phyloP scores from a whole-genome alignment of 2,329 filamentous ascomycete genomes.

The Leptosphaerulina australis region DNA sequence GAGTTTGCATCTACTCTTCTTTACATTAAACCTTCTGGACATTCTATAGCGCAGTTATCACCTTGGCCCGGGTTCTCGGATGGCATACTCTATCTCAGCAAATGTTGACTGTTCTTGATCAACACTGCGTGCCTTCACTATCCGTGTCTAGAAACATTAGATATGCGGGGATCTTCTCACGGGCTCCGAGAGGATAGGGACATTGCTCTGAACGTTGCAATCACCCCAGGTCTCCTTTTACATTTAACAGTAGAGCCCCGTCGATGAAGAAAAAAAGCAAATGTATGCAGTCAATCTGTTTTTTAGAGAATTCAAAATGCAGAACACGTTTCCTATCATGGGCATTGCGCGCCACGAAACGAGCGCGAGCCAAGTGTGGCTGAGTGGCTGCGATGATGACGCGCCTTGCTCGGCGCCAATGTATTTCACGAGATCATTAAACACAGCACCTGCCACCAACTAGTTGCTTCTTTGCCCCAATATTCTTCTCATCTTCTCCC shows the following conservation, averaged over 20 bases:
- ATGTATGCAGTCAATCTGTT: neutral
- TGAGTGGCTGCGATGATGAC: slow-evolving; percentile 27
- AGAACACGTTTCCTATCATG: neutral
- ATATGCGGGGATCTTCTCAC: neutral
- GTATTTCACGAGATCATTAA: slow-evolving; percentile 8
- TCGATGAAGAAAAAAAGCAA: neutral
- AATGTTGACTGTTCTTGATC: neutral
- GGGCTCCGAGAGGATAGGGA: slow-evolving; percentile 15
- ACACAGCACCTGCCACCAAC: slow-evolving; percentile 8
- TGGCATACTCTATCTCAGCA: neutral
- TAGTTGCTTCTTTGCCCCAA: neutral
- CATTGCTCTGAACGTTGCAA: slow-evolving; percentile 23
- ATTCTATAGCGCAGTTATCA: slow-evolving; percentile 12
- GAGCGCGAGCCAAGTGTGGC: slow-evolving; percentile 36
- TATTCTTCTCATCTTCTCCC: slow-evolving; percentile 3
- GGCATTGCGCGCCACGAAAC: neutral
- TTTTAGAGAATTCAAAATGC: neutral
- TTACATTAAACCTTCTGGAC: neutral
- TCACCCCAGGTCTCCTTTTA: slow-evolving; percentile 29
- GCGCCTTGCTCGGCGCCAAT: slow-evolving; percentile 31
- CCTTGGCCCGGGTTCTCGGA: slow-evolving; percentile 12
- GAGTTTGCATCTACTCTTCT: slow-evolving; percentile 6
- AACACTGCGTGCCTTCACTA: too few relatives aligned
- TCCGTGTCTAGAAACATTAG: neutral
- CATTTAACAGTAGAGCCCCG: neutral